These are phyloP conservation scores for Pilasporangium apinafurcum DNA, from an alignment of 352 stramenopile genomes.

Conservation along the genomic window DNA sequence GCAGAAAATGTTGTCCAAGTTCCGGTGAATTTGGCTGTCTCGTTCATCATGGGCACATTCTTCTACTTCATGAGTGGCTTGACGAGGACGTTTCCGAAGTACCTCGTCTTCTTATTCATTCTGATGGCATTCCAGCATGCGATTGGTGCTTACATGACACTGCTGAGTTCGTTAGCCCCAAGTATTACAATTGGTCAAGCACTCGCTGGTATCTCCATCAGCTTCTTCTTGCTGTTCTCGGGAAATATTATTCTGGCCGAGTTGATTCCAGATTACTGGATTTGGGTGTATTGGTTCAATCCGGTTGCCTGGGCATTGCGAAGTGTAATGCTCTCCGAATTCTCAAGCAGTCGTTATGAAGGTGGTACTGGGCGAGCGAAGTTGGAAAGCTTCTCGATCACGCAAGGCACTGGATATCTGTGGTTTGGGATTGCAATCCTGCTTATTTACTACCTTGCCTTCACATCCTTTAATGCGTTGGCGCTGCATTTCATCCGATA, in stretches of 20 bases:
- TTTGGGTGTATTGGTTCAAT: slow-evolving; percentile 77
- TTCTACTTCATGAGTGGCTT: slow-evolving; percentile 90
- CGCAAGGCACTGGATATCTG: slow-evolving; percentile 31
- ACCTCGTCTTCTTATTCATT: slow-evolving; percentile 72
- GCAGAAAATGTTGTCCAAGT: slow-evolving; percentile 50
- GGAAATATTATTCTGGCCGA: slow-evolving; percentile 66
- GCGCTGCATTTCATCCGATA: slow-evolving; percentile 49
- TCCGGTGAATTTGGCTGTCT: slow-evolving; percentile 58
- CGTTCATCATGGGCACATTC: slow-evolving; percentile 53
- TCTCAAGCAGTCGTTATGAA: slow-evolving; percentile 37
- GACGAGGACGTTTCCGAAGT: slow-evolving; percentile 45
- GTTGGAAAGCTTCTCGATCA: slow-evolving; percentile 37
- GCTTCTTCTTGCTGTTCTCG: slow-evolving; percentile 66
- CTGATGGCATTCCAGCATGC: slow-evolving; percentile 73
- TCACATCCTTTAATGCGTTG: slow-evolving; percentile 35
- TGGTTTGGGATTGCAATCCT: slow-evolving; percentile 42
- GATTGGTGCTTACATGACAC: slow-evolving; percentile 57
- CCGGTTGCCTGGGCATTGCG: slow-evolving; percentile 53
- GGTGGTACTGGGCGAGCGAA: slow-evolving; percentile 3
- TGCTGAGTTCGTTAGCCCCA: slow-evolving; percentile 43
- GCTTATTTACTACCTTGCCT: slow-evolving; percentile 45
- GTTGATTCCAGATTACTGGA: slow-evolving; percentile 65
- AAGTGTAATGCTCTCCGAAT: slow-evolving; percentile 54
- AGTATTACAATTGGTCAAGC: slow-evolving; percentile 51
- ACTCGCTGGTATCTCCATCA: slow-evolving; percentile 36